phyloP scores from a whole-genome alignment of 164 flowering plant genomes.

The Kingdonia uniflora region DNA sequence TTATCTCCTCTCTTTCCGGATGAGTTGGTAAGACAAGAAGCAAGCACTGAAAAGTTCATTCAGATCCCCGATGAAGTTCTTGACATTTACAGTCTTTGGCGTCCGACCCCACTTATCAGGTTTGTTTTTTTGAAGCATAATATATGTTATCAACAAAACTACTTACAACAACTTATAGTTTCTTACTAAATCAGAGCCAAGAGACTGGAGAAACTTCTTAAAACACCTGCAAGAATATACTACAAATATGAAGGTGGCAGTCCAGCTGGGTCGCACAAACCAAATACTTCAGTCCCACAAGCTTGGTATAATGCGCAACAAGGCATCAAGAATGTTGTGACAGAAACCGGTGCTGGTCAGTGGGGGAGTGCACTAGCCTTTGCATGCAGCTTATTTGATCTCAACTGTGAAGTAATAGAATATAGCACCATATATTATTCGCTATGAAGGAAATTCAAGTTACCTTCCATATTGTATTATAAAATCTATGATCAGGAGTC shows the following conservation, averaged over 20 bases:
- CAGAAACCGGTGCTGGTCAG: slow-evolving; percentile 99
- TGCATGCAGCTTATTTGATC: slow-evolving; percentile 68
- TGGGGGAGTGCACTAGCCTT: slow-evolving; percentile 95
- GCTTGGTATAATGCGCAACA: slow-evolving; percentile 79
- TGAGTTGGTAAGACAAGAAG: slow-evolving; percentile 79
- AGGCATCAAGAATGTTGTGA: slow-evolving; percentile 79
- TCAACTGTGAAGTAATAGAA: slow-evolving; percentile 62
- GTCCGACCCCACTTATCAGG: slow-evolving; percentile 96
- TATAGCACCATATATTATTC: background rate
- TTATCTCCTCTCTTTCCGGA: slow-evolving; percentile 74
- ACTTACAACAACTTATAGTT: slow-evolving; percentile 1
- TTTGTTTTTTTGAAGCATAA: slow-evolving; percentile 9
- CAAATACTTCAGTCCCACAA: slow-evolving; percentile 94
- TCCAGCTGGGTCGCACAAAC: slow-evolving; percentile 97
- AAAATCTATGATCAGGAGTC: too few relatives aligned
- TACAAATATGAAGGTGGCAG: slow-evolving; percentile 95
- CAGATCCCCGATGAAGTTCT: slow-evolving; percentile 82
- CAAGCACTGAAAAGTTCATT: slow-evolving; percentile 49
- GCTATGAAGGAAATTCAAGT: slow-evolving; percentile 1
- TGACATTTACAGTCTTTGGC: slow-evolving; percentile 85
- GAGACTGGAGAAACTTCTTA: slow-evolving; percentile 87
- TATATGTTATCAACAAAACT: background rate
- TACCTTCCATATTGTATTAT: too few relatives aligned
- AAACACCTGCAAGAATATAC: slow-evolving; percentile 89
- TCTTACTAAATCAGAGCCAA: slow-evolving; percentile 51